A percentile compares a stretch with the other conserved stretches of the same genome.
phyloP scores from a whole-genome alignment of 2,329 filamentous ascomycete species.

The Metarhizium robertsii region DNA sequence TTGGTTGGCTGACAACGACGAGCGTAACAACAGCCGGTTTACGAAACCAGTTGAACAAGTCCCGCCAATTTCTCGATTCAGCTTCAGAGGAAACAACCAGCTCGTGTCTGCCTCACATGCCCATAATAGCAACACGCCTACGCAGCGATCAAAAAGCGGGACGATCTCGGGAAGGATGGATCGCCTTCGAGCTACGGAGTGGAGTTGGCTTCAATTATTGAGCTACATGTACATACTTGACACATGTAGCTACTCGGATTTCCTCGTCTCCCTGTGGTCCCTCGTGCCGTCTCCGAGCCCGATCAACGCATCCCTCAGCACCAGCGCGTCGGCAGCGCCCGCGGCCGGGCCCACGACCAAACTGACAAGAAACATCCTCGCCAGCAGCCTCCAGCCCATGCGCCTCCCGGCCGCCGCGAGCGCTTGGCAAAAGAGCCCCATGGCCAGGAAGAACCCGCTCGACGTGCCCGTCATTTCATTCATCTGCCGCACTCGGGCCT shows the following conservation, averaged over 20 bases:
- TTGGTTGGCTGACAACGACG: too few relatives aligned
- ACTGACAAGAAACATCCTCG: slow-evolving; percentile 9
- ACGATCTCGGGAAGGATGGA: too few relatives aligned
- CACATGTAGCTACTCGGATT: not conserved
- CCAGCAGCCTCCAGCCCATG: not conserved
- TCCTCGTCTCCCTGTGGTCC: not conserved
- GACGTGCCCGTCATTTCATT: slow-evolving; percentile 11
- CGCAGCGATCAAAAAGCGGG: too few relatives aligned
- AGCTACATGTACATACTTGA: not conserved
- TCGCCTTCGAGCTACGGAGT: too few relatives aligned
- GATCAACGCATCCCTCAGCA: not conserved
- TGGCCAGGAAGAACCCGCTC: slow-evolving; percentile 9
- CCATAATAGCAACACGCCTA: too few relatives aligned
- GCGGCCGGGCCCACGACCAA: slow-evolving; percentile 9
- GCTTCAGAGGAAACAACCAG: too few relatives aligned
- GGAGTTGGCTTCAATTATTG: not conserved
- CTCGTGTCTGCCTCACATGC: too few relatives aligned
- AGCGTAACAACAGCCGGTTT: too few relatives aligned
- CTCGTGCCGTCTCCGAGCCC: not conserved
- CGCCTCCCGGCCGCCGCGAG: not conserved
- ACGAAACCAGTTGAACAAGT: too few relatives aligned
- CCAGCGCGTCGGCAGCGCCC: slow-evolving; percentile 6
- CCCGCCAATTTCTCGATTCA: too few relatives aligned
- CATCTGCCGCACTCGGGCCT: slow-evolving; percentile 9
- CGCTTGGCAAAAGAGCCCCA: not conserved